Conservation (phyloP, 179 eudicot species). For the Spergularia azorica region DNA sequence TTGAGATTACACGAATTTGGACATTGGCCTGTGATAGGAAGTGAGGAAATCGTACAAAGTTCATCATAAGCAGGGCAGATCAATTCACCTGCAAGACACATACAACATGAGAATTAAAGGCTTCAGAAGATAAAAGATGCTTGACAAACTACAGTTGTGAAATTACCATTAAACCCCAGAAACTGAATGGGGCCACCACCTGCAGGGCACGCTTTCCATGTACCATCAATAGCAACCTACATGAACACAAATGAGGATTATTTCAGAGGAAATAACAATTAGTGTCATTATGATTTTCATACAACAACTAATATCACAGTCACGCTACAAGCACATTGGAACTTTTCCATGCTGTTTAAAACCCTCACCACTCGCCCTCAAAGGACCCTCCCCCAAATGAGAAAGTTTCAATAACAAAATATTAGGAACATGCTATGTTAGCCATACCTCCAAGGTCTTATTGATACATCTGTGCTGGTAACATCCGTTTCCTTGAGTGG, state of each 20-base stretch:
- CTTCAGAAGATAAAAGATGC: neutral
- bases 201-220: constrained; percentile 86
- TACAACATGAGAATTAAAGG: constrained; percentile 1
- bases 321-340: neutral
- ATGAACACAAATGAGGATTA: constrained; percentile 5
- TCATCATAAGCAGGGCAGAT: constrained; percentile 90
- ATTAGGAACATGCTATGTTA: neutral
- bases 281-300: neutral
- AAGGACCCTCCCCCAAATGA: neutral
- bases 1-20: constrained; percentile 81
- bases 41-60: constrained; percentile 55
- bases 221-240: constrained; percentile 89
- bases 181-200: constrained; percentile 84
- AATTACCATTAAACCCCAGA: constrained; percentile 86
- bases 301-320: neutral
- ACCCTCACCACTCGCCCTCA: neutral
- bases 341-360: neutral
- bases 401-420: neutral
- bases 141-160: neutral
- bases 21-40: constrained; percentile 58
- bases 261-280: neutral
- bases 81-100: constrained; percentile 60
- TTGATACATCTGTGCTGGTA: constrained; percentile 88
- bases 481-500: constrained; percentile 96
- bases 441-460: constrained; percentile 71